Percentiles rank a stretch among this genome's conserved stretches.
phyloP scores from a whole-genome alignment of 2,329 filamentous ascomycete species.

The Diplodia seriata region DNA sequence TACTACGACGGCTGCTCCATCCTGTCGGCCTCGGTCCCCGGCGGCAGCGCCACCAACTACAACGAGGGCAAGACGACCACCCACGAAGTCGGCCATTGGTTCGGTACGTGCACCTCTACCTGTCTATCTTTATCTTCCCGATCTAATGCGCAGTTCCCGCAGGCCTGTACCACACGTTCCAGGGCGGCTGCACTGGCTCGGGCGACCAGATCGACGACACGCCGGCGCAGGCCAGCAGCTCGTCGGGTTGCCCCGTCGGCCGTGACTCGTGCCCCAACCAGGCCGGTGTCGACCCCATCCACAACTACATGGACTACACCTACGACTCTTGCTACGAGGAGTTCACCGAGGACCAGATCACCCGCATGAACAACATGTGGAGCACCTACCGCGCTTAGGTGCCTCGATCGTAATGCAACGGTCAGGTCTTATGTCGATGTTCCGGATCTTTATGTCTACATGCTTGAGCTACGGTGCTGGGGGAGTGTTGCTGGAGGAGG shows the following conservation, averaged over 20 bases:
- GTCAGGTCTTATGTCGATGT: too few relatives aligned
- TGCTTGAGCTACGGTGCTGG: not conserved
- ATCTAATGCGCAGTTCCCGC: too few relatives aligned
- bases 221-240: slow-evolving; percentile 38
- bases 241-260: slow-evolving; percentile 39
- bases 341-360: slow-evolving; percentile 41
- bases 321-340: slow-evolving; percentile 38
- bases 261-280: slow-evolving; percentile 41
- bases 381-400: slow-evolving; percentile 36
- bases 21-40: slow-evolving; percentile 38
- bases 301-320: slow-evolving; percentile 48
- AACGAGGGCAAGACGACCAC: slow-evolving; percentile 41
- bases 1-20: slow-evolving; percentile 39
- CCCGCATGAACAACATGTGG: slow-evolving; percentile 40
- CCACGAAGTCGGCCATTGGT: slow-evolving; percentile 46
- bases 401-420: not conserved
- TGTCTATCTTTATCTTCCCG: too few relatives aligned
- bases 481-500: not conserved
- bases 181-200: slow-evolving; percentile 39
- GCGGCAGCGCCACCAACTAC: slow-evolving; percentile 35
- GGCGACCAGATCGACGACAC: slow-evolving; percentile 44
- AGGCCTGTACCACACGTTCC: slow-evolving; percentile 42
- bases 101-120: slow-evolving; percentile 33
- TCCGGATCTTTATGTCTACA: slow-evolving; percentile 1
- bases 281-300: slow-evolving; percentile 42